These are phyloP conservation scores for Apiotrichum domesticum DNA, from an alignment of 1,284 basidiomycete genomes.

Conservation along the genomic window DNA sequence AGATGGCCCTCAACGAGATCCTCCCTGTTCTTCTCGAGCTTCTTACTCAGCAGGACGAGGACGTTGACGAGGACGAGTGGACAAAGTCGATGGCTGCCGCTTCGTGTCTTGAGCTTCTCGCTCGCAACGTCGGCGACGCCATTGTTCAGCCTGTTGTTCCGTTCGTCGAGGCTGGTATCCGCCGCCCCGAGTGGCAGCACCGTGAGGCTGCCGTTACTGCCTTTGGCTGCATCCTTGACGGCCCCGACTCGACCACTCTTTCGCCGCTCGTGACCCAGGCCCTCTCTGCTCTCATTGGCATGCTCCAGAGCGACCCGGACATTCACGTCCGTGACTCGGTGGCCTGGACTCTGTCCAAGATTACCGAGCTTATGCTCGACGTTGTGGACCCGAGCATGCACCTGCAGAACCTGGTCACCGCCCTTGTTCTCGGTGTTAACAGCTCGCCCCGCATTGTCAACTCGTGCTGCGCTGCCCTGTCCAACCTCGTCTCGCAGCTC, in stretches of 20 bases:
- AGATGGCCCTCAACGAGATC: conserved; percentile 89
- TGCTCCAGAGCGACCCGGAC: conserved; percentile 79
- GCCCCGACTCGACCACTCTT: conserved; percentile 71
- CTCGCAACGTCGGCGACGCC: conserved; percentile 81
- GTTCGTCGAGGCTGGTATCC: conserved; percentile 96
- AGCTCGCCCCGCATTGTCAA: conserved; percentile 76
- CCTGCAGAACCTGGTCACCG: conserved; percentile 73
- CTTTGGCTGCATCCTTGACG: conserved; percentile 95
- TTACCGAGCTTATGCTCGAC: conserved; percentile 82
- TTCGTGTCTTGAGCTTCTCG: conserved; percentile 81
- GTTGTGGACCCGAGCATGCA: conserved; percentile 88
- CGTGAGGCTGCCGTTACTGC: conserved; percentile 98
- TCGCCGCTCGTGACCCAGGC: conserved; percentile 91
- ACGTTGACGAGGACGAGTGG: conserved; percentile 98
- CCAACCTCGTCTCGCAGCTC: conserved; percentile 86
- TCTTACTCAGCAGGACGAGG: conserved; percentile 89
- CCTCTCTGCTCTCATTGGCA: conserved; percentile 85
- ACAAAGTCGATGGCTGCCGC: conserved; percentile 97
- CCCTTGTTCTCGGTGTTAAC: conserved; percentile 73
- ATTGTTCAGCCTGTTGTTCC: conserved; percentile 92
- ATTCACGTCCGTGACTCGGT: conserved; percentile 91
- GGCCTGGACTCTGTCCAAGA: conserved; percentile 94
- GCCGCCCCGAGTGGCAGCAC: conserved; percentile 76
- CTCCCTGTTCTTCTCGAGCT: conserved; percentile 85
- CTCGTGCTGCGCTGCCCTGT: conserved; percentile 94